Evolutionary conservation across 2,329 filamentous ascomycete species (phyloP).

Genomic region (Diaporthe caulivora): DNA sequence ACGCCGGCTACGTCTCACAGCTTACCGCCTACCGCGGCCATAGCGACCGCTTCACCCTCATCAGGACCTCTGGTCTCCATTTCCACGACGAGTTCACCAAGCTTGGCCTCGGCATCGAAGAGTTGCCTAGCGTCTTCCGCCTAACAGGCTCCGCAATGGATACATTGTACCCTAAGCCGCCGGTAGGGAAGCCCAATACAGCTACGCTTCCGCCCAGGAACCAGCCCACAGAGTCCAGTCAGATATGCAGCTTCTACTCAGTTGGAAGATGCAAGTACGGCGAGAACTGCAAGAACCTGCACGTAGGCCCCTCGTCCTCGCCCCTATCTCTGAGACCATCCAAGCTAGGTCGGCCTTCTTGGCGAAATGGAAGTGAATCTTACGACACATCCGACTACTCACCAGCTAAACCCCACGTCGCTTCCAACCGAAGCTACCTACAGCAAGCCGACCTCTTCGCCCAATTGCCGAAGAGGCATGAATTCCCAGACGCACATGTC

Average conservation of each 20-base stretch:
- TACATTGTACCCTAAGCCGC: slow-evolving; percentile 33
- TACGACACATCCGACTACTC: slow-evolving; percentile 34
- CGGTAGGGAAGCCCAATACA: not conserved
- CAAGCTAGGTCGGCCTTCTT: slow-evolving; percentile 25
- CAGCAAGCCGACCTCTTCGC: slow-evolving; percentile 28
- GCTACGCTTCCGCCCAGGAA: slow-evolving; percentile 9
- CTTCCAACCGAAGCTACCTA: slow-evolving; percentile 24
- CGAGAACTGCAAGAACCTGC: slow-evolving; percentile 46
- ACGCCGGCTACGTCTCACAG: slow-evolving; percentile 68
- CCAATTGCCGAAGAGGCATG: slow-evolving; percentile 43
- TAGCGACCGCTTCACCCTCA: slow-evolving; percentile 65
- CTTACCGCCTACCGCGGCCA: slow-evolving; percentile 65
- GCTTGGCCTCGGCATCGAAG: slow-evolving; percentile 63
- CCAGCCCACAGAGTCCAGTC: slow-evolving; percentile 37
- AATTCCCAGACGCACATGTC: slow-evolving; percentile 46
- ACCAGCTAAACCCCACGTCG: slow-evolving; percentile 25
- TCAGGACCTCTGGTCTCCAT: slow-evolving; percentile 58
- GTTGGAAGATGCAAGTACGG: slow-evolving; percentile 49
- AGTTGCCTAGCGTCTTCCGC: slow-evolving; percentile 66
- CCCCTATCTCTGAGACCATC: slow-evolving; percentile 15
- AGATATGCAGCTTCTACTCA: slow-evolving; percentile 46
- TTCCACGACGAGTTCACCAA: slow-evolving; percentile 66
- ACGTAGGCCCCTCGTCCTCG: slow-evolving; percentile 37
- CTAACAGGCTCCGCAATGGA: slow-evolving; percentile 34
- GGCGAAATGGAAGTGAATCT: slow-evolving; percentile 28